Evolutionary conservation across 305 asterid genomes (phyloP).

Genomic region (Fraxinus albicans): DNA sequence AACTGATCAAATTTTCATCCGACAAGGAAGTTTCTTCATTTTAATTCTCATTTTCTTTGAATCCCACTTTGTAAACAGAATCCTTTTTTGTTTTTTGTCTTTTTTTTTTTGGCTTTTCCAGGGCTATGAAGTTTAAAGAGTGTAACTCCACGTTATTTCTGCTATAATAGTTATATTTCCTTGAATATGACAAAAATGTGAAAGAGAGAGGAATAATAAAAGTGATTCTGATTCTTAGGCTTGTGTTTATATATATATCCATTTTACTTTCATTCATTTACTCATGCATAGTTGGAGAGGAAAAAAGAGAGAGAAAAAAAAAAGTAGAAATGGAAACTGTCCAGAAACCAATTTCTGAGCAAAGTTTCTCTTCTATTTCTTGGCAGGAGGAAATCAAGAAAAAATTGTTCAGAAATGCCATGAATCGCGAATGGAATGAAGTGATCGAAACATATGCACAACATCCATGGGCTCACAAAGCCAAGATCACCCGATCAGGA

Average conservation of each 20-base stretch:
- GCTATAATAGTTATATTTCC: background rate
- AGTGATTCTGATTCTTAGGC: background rate
- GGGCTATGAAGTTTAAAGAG: too few relatives aligned
- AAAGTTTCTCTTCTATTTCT: background rate
- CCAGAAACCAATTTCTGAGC: too few relatives aligned
- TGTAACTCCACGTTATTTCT: background rate
- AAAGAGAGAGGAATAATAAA: background rate
- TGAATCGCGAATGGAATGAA: slow-evolving; percentile 6
- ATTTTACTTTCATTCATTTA: background rate
- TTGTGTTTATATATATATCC: background rate
- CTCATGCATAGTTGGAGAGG: background rate
- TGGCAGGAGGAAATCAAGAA: background rate
- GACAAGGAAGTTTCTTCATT: background rate
- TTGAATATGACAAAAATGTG: background rate
- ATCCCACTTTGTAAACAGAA: background rate
- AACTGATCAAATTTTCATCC: background rate
- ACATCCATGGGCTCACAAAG: background rate
- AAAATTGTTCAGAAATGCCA: slow-evolving; percentile 13
- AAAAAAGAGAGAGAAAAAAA: too few relatives aligned
- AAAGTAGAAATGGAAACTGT: background rate
- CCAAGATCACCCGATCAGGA: background rate
- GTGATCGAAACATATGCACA: background rate
- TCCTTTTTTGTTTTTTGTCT: too few relatives aligned
- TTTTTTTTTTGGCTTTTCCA: too few relatives aligned
- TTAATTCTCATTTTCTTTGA: background rate